A percentile compares a stretch with the other conserved stretches of the same genome.
Evolutionary conservation across 164 flowering plant species (phyloP).

Genomic region (Chimonanthus salicifolius): DNA sequence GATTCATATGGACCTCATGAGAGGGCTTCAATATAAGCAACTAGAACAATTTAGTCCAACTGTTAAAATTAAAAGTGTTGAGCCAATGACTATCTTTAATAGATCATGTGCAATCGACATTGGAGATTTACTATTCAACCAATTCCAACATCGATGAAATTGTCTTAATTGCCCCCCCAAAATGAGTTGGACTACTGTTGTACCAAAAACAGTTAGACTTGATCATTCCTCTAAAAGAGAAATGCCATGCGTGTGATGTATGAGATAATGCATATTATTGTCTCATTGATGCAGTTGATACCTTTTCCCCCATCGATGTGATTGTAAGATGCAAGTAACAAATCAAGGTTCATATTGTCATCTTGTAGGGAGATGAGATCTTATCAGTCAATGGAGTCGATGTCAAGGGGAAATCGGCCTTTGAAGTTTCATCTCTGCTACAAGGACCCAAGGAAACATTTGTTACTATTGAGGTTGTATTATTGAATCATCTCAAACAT

Average conservation of each 20-base stretch:
- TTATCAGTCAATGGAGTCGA: conserved; percentile 81
- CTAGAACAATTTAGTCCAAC: too few relatives aligned
- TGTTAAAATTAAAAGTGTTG: too few relatives aligned
- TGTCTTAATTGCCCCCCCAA: too few relatives aligned
- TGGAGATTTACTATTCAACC: too few relatives aligned
- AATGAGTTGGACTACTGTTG: too few relatives aligned
- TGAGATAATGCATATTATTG: not conserved
- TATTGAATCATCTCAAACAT: not conserved
- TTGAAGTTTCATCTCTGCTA: conserved; percentile 82
- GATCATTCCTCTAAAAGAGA: not conserved
- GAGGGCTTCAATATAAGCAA: too few relatives aligned
- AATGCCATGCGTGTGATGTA: not conserved
- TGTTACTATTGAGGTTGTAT: conserved; percentile 70
- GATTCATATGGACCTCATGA: too few relatives aligned
- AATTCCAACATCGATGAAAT: too few relatives aligned
- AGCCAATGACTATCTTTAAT: too few relatives aligned
- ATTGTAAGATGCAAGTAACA: not conserved
- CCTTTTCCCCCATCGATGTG: not conserved
- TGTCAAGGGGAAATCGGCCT: conserved; percentile 79
- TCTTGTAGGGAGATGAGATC: conserved; percentile 76
- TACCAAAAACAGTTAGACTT: too few relatives aligned
- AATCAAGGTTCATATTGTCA: not conserved
- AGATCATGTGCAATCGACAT: too few relatives aligned
- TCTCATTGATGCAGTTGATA: not conserved
- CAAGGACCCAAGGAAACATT: conserved; percentile 92